These are phyloP conservation scores for Aureobasidium uvarum DNA, from an alignment of 2,329 filamentous ascomycete genomes.

Conservation along the genomic window DNA sequence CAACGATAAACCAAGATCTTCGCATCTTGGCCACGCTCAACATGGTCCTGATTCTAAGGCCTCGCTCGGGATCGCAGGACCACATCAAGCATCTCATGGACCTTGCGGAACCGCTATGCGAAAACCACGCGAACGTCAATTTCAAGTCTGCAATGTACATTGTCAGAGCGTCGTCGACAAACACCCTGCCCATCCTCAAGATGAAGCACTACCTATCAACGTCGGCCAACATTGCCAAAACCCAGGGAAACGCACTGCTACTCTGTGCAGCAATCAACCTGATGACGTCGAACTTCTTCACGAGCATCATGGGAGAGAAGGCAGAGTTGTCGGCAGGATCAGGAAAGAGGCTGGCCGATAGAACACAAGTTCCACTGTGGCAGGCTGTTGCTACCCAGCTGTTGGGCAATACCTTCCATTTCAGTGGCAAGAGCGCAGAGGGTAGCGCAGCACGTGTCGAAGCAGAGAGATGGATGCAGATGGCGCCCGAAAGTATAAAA, in stretches of 20 bases:
- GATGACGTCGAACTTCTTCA: constrained; percentile 81
- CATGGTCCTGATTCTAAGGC: constrained; percentile 48
- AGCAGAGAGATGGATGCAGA: constrained; percentile 38
- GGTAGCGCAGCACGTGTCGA: constrained; percentile 49
- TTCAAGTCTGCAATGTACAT: constrained; percentile 76
- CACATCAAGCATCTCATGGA: constrained; percentile 62
- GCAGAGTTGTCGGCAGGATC: constrained; percentile 52
- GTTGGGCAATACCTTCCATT: constrained; percentile 70
- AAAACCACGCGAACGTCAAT: constrained; percentile 67
- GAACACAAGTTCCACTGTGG: constrained; percentile 41
- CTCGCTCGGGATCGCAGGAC: constrained; percentile 45
- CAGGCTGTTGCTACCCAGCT: constrained; percentile 72
- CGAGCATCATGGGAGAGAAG: constrained; percentile 68
- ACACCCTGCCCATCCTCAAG: constrained; percentile 65
- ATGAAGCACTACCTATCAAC: constrained; percentile 75
- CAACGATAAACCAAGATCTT: constrained; percentile 41
- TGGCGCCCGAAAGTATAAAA: constrained; percentile 29
- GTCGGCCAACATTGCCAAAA: constrained; percentile 67
- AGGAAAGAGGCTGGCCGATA: constrained; percentile 58
- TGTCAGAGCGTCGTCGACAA: constrained; percentile 63
- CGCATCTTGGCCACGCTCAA: constrained; percentile 51
- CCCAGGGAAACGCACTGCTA: constrained; percentile 71
- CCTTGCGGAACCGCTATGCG: constrained; percentile 65
- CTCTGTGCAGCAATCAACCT: constrained; percentile 80
- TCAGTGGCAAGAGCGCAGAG: constrained; percentile 63